Conservation (phyloP, 164 flowering plant genomes). For the Stephania yunnanensis region DNA sequence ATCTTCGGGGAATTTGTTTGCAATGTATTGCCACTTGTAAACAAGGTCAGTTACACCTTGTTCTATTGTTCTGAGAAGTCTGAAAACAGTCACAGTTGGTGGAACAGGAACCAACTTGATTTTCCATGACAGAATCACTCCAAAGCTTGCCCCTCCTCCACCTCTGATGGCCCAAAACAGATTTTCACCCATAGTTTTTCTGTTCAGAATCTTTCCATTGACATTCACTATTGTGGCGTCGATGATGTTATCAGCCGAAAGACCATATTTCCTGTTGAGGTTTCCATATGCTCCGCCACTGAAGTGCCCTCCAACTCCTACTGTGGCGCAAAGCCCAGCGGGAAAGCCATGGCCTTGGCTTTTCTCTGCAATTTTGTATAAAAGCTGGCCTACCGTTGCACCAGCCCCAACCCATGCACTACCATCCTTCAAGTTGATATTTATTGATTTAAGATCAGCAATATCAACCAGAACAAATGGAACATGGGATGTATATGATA, state of each 20-base stretch:
- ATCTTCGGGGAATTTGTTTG: conserved; percentile 5
- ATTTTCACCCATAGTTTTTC: conserved; percentile 7
- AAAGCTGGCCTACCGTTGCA: conserved; percentile 11
- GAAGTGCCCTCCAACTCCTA: conserved; percentile 11
- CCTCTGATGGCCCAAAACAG: conserved; percentile 13
- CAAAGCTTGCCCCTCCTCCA: conserved; percentile 12
- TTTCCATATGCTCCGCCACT: conserved; percentile 9
- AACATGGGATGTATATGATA: conserved; percentile 5
- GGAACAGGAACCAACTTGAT: conserved; percentile 14
- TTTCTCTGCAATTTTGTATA: conserved; percentile 5
- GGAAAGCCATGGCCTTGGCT: conserved; percentile 5
- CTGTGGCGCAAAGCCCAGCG: conserved; percentile 3
- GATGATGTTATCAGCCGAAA: conserved; percentile 7
- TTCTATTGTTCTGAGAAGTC: background rate
- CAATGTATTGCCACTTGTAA: conserved; percentile 10
- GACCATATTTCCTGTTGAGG: conserved; percentile 8
- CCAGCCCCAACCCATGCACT: conserved; percentile 10
- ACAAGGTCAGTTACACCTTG: conserved; percentile 9
- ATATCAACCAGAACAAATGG: conserved; percentile 7
- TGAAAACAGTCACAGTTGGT: conserved; percentile 11
- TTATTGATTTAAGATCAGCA: conserved; percentile 1
- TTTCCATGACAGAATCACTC: conserved; percentile 4
- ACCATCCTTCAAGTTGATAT: background rate
- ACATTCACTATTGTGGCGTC: conserved; percentile 6
- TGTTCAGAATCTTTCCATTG: conserved; percentile 7